Evolutionary conservation across 306 rosid genomes (phyloP).

Genomic region (Argentina anserina): DNA sequence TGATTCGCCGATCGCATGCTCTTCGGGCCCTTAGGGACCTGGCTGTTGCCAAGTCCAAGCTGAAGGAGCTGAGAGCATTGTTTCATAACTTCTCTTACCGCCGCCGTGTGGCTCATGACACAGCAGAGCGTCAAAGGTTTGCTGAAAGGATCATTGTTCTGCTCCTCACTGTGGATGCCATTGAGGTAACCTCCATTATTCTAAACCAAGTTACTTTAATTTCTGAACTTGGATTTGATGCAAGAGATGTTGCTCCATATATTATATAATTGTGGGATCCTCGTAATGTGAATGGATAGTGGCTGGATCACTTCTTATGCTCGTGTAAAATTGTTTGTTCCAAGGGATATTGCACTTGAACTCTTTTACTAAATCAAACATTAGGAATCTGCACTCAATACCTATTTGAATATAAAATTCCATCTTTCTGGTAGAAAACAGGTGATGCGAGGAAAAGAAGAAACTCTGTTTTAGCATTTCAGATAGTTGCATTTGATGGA

Average conservation of each 20-base stretch:
- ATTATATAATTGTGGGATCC: not conserved
- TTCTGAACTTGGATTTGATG: not conserved
- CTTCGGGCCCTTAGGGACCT: constrained; percentile 83
- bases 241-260: not conserved
- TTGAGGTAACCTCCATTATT: constrained; percentile 49
- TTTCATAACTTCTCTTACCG: constrained; percentile 73
- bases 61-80: constrained; percentile 69
- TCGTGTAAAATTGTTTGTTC: not conserved
- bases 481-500: not conserved
- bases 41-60: constrained; percentile 73
- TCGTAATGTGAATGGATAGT: not conserved
- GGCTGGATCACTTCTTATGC: not conserved
- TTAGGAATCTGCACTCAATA: not conserved
- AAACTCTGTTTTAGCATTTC: not conserved
- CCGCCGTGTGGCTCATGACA: constrained; percentile 51
- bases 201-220: not conserved
- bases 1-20: constrained; percentile 72
- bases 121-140: constrained; percentile 75
- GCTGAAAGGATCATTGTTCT: constrained; percentile 81
- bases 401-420: not conserved
- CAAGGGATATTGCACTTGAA: not conserved
- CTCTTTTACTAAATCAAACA: not conserved
- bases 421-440: not conserved
- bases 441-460: not conserved
- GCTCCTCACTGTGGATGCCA: constrained; percentile 85